Percentiles rank a stretch among this genome's conserved stretches.
phyloP scores from a whole-genome alignment of 768 basidiomycete species.

The Boletus pseudo-olivaceus region DNA sequence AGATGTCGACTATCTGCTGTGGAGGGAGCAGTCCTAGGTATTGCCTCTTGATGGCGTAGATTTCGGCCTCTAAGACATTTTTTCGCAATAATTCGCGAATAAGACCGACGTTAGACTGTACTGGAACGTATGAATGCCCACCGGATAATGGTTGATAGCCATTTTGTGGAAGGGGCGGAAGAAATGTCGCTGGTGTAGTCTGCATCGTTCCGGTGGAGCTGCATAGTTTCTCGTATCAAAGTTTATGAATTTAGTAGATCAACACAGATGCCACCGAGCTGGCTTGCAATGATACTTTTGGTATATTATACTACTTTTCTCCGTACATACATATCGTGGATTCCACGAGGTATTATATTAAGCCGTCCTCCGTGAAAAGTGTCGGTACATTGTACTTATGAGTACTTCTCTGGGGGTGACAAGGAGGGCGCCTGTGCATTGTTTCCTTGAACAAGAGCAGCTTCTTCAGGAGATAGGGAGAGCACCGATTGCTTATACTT shows the following conservation, averaged over 20 bases:
- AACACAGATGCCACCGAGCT: neutral
- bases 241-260: constrained; percentile 39
- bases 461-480: constrained; percentile 56
- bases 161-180: constrained; percentile 36
- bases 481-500: constrained; percentile 50
- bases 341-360: neutral
- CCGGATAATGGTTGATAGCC: constrained; percentile 35
- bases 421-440: neutral
- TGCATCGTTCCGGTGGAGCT: constrained; percentile 64
- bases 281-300: constrained; percentile 2
- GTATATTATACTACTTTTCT: constrained; percentile 3
- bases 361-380: neutral
- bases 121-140: constrained; percentile 27
- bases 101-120: constrained; percentile 13
- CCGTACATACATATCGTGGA: neutral
- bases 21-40: constrained; percentile 67
- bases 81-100: constrained; percentile 27
- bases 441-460: constrained; percentile 20
- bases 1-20: constrained; percentile 76
- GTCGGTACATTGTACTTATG: neutral
- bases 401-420: constrained; percentile 4
- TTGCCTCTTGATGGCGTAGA: constrained; percentile 62
- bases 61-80: constrained; percentile 36
- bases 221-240: constrained; percentile 72
- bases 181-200: constrained; percentile 38